Base-by-base conservation (phyloP, 768 basidiomycete species). In the Tricholoma flavovirens region DNA sequence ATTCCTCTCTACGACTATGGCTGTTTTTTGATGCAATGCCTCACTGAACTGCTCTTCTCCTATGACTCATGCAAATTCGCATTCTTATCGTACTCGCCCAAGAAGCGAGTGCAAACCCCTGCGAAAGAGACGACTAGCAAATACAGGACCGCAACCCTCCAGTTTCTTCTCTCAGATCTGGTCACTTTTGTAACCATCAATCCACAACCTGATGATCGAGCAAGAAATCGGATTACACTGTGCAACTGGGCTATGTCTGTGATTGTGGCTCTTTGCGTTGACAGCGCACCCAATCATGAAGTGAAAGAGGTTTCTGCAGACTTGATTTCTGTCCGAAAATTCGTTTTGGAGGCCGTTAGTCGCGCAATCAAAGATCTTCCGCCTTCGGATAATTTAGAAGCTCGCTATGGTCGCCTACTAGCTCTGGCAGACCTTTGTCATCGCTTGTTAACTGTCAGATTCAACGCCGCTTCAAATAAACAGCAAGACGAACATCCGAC, bases 21-120 rank as follows among this genome's bases (percentile, higher is more conserved):
- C 14, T 89, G 86, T 64, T 93, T 95, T 78, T 72, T 93, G 59
- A 92, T 95, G 88, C 90, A 94, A 67, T 88, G 86, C 61, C 75
- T 98, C 46, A 91, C 93, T 2, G 97, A 99, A 71, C 75, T 98
- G 9, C 72, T 97, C 11, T 92, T 96, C 58, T 98, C 93, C 11
- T 99, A 98, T 64, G 88, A 93, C 61, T 70, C 84, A 5, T 95
- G 93, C 83, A 99, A 98, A 70, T 67, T 85, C 22, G 85, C 88
- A 5, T 93, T 99, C 71, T 69, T 97, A 52, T 87, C 90, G 0
- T 93, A 83, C 63, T 82, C 84, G 0, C 78, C 83, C 4, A 88
- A 86, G 72, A 86, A 83, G 66, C 81, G 83, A 26, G 63, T 72
- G 1, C 78, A 82, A 48, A 79, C 82, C 0, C 79, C 81, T 4